A percentile compares a stretch with the other conserved stretches of the same genome.
Evolutionary conservation across 768 basidiomycete species (phyloP).

Genomic region (Kondoa malvinella): DNA sequence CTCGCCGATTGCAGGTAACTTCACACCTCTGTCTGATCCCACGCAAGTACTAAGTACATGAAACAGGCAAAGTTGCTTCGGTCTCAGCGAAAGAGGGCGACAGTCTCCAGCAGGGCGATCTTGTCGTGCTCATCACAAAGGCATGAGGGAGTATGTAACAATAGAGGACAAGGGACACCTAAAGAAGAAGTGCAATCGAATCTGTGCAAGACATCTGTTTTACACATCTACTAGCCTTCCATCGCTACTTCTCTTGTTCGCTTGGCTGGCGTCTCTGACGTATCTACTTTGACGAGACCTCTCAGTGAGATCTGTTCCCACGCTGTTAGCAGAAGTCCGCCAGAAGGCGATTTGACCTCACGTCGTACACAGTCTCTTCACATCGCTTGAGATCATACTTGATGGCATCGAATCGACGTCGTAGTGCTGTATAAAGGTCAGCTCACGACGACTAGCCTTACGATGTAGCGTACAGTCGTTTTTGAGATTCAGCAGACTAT

Average conservation of each 20-base stretch:
- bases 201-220: background rate
- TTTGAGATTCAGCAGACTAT: conserved; percentile 32
- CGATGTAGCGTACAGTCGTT: conserved; percentile 33
- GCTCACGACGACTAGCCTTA: background rate
- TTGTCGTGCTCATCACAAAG: conserved; percentile 7
- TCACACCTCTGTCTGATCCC: too few relatives aligned
- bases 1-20: conserved; percentile 88
- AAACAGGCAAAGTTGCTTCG: conserved; percentile 83
- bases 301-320: background rate
- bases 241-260: background rate
- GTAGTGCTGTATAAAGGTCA: background rate
- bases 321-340: background rate
- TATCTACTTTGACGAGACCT: background rate
- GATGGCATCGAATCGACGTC: conserved; percentile 31
- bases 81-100: conserved; percentile 85
- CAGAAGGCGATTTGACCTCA: background rate
- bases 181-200: background rate
- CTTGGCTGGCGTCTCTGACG: background rate
- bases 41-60: too few relatives aligned
- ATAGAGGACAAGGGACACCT: background rate
- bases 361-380: conserved; percentile 29
- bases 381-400: conserved; percentile 36
- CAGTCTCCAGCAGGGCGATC: conserved; percentile 35
- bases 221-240: background rate
- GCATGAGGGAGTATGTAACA: background rate